Percentiles rank a stretch among this genome's conserved stretches.
Evolutionary conservation across 2,329 filamentous ascomycete genomes (phyloP).

Genomic region (Penicillium polonicum): DNA sequence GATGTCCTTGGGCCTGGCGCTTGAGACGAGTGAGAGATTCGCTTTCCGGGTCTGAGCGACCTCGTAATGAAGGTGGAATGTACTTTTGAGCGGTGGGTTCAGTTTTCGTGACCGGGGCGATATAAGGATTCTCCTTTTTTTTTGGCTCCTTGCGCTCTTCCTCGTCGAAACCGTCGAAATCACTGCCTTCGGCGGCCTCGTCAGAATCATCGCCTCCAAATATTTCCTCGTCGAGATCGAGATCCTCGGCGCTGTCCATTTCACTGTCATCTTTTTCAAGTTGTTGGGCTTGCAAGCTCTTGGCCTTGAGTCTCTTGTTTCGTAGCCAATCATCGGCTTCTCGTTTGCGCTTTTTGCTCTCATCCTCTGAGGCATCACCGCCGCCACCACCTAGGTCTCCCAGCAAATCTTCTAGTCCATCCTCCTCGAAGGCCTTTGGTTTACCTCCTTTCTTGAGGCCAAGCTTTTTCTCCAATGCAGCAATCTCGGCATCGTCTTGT

Average conservation of each 20-base stretch:
- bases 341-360: conserved; percentile 56
- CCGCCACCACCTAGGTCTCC: conserved; percentile 62
- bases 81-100: conserved; percentile 65
- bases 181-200: conserved; percentile 39
- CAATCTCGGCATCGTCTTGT: conserved; percentile 85
- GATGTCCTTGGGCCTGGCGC: conserved; percentile 78
- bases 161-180: conserved; percentile 39
- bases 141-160: conserved; percentile 44
- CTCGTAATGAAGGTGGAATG: conserved; percentile 79
- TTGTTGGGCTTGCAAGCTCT: conserved; percentile 23
- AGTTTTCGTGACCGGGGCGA: conserved; percentile 62
- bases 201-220: conserved; percentile 30
- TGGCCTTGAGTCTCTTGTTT: conserved; percentile 57
- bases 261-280: conserved; percentile 12
- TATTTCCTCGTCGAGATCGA: conserved; percentile 23
- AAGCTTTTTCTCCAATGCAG: conserved; percentile 79
- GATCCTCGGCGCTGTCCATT: conserved; percentile 14
- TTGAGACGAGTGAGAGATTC: conserved; percentile 69
- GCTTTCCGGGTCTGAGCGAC: conserved; percentile 59
- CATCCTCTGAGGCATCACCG: conserved; percentile 53
- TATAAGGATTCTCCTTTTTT: conserved; percentile 79
- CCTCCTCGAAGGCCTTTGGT: conserved; percentile 70
- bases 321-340: conserved; percentile 64
- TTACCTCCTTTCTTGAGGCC: conserved; percentile 77
- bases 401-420: conserved; percentile 77